Conservation (phyloP, 768 basidiomycete genomes). For the Multifurca ochricompacta region DNA sequence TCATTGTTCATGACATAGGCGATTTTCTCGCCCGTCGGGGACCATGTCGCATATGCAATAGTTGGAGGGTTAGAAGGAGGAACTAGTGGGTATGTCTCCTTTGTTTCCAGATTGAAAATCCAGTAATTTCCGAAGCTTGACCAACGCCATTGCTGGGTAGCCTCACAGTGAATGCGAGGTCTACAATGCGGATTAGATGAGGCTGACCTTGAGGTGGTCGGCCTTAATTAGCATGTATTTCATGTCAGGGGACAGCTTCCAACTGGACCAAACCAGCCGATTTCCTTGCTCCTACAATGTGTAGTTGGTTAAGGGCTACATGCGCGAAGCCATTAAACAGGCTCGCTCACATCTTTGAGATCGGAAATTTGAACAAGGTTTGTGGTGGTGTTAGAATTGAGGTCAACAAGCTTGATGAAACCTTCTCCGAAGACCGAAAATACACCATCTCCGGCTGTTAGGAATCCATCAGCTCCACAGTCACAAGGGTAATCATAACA, state of each 20-base stretch:
- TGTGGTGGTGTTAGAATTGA: conserved; percentile 64
- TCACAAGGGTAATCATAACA: neutral
- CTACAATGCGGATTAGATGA: conserved; percentile 13
- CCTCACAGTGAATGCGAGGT: conserved; percentile 12
- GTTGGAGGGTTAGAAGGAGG: conserved; percentile 60
- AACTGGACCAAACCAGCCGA: conserved; percentile 44
- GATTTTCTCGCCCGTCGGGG: conserved; percentile 75
- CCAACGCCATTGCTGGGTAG: conserved; percentile 81
- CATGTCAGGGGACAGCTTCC: conserved; percentile 90
- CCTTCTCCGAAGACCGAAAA: conserved; percentile 59
- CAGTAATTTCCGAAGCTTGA: conserved; percentile 91
- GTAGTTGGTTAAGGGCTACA: conserved; percentile 12
- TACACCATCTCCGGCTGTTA: conserved; percentile 86
- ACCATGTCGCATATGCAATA: conserved; percentile 80
- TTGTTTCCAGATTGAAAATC: conserved; percentile 69
- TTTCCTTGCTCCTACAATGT: conserved; percentile 44
- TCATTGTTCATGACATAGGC: conserved; percentile 86
- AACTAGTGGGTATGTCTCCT: conserved; percentile 62
- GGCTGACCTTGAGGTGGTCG: conserved; percentile 57
- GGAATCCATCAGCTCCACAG: conserved; percentile 8
- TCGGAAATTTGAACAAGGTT: conserved; percentile 50
- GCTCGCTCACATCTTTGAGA: conserved; percentile 60
- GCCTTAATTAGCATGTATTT: conserved; percentile 79
- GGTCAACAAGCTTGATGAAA: conserved; percentile 70
- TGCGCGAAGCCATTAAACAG: neutral